Conservation (phyloP, 495 filamentous ascomycete species). For the Tricharina praecox region DNA sequence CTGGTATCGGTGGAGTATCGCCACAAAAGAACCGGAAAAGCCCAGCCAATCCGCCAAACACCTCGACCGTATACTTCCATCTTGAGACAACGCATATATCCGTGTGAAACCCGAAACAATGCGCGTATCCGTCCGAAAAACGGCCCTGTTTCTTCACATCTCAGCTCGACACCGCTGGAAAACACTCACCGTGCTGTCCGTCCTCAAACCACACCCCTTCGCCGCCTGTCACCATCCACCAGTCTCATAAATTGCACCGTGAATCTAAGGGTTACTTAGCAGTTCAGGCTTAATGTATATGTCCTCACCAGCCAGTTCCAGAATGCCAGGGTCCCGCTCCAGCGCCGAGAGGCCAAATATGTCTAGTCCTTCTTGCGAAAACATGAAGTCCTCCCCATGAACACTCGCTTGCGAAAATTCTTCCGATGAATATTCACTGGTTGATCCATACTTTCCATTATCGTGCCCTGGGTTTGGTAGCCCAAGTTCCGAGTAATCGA, state of each 20-base stretch:
- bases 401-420: background rate
- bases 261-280: slow-evolving; percentile 15
- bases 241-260: background rate
- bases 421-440: slow-evolving; percentile 3
- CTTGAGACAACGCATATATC: no score
- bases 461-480: slow-evolving; percentile 1
- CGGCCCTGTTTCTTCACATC: background rate
- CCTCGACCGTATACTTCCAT: background rate
- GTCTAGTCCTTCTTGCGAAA: slow-evolving; percentile 21
- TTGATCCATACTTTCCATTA: background rate
- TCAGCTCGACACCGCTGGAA: background rate
- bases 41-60: background rate
- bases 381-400: slow-evolving; percentile 17
- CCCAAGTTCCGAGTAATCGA: slow-evolving; percentile 1
- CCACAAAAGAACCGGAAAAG: background rate
- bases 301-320: slow-evolving; percentile 16
- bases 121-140: background rate
- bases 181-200: background rate
- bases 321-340: slow-evolving; percentile 24
- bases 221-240: no score
- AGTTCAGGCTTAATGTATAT: slow-evolving; percentile 26
- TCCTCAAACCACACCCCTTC: no score
- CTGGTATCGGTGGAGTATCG: background rate
- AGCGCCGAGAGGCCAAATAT: slow-evolving; percentile 24
- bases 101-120: no score